Base-by-base conservation (phyloP, 768 basidiomycete species). In the Polyporus arcularius region DNA sequence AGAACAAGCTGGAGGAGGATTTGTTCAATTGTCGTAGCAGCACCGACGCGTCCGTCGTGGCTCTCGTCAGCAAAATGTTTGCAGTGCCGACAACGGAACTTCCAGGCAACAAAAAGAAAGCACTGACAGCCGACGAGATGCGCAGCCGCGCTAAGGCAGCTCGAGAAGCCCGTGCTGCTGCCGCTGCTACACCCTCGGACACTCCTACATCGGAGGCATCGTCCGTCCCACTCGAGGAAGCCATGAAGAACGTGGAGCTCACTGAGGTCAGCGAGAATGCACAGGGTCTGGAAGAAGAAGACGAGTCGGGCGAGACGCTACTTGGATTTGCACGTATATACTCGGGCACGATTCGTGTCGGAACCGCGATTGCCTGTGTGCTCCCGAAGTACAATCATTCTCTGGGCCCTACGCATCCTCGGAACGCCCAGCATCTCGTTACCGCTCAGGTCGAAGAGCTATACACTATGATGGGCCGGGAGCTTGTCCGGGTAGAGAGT, bases 31-130 rank as follows among this genome's bases (percentile, higher is more conserved):
- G 94, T 45, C 84, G 85, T 55, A 80, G 83, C 2, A 78, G 68
- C 1, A 64, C 82, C 1, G 79, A 80, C 6, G 87, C 89, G 0
- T 84, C 76, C 58, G 79, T 94, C 12, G 84, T 88, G 15, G 96
- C 89, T 6, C 97, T 95, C 73, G 90, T 98, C 49, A 96, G 93
- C 81, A 99, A 98, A 74, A 99, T 98, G 96, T 98, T 98, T 69
- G 94, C 95, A 1, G 89, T 98, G 0, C 76, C 86, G n/a, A 76
- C 73, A 21, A 84, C 84, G 57, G 90, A 95, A 50, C 77, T 99
- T 26, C 96, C 96, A 0, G 91, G 95, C 70, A 88, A 90, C 73
- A 93, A 92, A 75, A 85, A 85, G 69, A 87, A 80, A 66, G 78
- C 82, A 16, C 67, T 92, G 49, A 92, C 89, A 0, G 89, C 91